These are phyloP conservation scores for Botrytis porri DNA, from an alignment of 2,329 filamentous ascomycete species.

Conservation along the genomic window DNA sequence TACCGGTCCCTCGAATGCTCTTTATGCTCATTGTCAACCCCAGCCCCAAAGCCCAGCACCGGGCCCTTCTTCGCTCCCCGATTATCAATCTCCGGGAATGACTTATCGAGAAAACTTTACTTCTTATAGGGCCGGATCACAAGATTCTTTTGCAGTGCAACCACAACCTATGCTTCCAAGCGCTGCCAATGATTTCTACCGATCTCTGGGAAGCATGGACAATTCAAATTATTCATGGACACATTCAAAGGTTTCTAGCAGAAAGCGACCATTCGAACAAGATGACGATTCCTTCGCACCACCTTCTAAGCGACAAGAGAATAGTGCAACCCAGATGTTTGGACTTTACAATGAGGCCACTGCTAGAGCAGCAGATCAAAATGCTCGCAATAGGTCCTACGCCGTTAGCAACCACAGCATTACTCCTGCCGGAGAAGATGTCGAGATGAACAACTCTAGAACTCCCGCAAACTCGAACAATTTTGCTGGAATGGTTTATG, in stretches of 20 bases:
- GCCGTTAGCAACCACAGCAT: background rate
- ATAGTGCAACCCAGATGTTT: background rate
- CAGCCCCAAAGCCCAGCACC: background rate
- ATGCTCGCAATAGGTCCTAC: background rate
- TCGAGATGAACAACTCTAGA: background rate
- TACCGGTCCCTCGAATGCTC: background rate
- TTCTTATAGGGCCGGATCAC: background rate
- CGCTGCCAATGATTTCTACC: too few relatives aligned
- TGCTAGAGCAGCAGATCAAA: background rate
- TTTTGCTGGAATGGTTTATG: background rate
- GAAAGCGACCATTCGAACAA: background rate
- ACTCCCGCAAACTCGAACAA: background rate
- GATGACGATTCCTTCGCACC: background rate
- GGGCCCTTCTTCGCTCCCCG: background rate
- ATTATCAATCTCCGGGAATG: background rate
- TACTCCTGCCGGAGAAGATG: background rate
- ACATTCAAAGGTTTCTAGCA: background rate
- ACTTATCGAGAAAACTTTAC: background rate
- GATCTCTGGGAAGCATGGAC: background rate
- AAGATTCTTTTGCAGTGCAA: background rate
- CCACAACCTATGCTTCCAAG: background rate
- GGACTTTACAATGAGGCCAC: background rate
- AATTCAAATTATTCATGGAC: too few relatives aligned
- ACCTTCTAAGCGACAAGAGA: background rate
- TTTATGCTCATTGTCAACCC: background rate